phyloP scores from a whole-genome alignment of 2,329 filamentous ascomycete genomes.

The Fusarium pseudocircinatum region DNA sequence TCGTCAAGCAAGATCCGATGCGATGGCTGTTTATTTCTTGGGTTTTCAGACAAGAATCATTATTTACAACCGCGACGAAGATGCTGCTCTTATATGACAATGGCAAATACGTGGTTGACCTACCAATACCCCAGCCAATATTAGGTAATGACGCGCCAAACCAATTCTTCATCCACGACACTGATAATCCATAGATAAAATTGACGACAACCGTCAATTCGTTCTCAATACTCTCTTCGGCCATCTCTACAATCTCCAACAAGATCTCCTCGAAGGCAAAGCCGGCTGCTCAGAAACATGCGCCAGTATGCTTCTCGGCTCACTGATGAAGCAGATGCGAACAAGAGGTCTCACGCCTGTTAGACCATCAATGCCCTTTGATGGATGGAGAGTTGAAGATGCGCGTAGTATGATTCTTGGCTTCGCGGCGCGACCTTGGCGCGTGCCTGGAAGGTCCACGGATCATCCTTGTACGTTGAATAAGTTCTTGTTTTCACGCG shows the following conservation, averaged over 20 bases:
- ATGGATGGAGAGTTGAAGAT: constrained; percentile 23
- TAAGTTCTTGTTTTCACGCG: neutral
- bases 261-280: constrained; percentile 15
- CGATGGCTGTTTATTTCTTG: constrained; percentile 21
- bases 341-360: neutral
- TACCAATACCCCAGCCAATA: constrained; percentile 25
- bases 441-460: constrained; percentile 14
- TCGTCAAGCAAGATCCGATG: neutral
- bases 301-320: constrained; percentile 15
- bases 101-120: constrained; percentile 2
- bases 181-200: neutral
- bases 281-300: constrained; percentile 19
- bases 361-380: neutral
- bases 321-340: constrained; percentile 18
- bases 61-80: neutral
- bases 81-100: constrained; percentile 5
- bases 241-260: constrained; percentile 7
- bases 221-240: constrained; percentile 13
- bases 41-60: constrained; percentile 4
- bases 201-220: constrained; percentile 13
- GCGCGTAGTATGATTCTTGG: constrained; percentile 11
- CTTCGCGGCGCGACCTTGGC: constrained; percentile 7
- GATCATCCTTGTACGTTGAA: constrained; percentile 20
- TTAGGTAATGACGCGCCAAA: neutral
- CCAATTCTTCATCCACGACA: rapidly evolving